Evolutionary conservation across 139 green algal genomes (phyloP).

Genomic region (Gonium pectorale): DNA sequence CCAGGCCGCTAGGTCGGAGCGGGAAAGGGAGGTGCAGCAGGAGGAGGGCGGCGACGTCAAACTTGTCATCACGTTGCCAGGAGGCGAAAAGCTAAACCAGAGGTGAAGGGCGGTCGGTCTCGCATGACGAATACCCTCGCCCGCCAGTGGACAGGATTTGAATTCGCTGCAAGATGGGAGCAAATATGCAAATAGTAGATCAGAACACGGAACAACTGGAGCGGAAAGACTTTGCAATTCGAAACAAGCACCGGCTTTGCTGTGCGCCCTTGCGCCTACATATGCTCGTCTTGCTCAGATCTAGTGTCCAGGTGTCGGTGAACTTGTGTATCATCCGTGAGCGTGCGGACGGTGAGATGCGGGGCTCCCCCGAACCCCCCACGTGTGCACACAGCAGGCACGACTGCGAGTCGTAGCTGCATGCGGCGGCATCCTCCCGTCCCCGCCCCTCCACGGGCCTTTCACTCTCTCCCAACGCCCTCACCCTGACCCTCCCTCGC

Average conservation of each 20-base stretch:
- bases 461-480: neutral
- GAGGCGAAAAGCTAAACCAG: neutral
- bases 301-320: too few species aligned
- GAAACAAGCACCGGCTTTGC: neutral
- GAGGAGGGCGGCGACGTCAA: conserved; percentile 25
- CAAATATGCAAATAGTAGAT: neutral
- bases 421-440: neutral
- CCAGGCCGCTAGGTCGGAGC: neutral
- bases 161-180: neutral
- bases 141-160: neutral
- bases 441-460: neutral
- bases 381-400: too few species aligned
- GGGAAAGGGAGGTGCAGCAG: neutral
- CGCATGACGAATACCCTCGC: neutral
- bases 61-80: neutral
- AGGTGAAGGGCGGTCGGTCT: neutral
- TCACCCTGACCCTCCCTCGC: neutral
- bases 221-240: neutral
- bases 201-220: neutral
- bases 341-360: too few species aligned
- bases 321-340: too few species aligned
- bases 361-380: too few species aligned
- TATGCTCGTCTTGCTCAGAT: too few species aligned
- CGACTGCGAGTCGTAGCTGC: neutral
- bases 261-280: neutral